Evolutionary conservation across 495 filamentous ascomycete species (phyloP), one percentile per base, ranked within the genome.

Genomic region (Podospora comata): DNA sequence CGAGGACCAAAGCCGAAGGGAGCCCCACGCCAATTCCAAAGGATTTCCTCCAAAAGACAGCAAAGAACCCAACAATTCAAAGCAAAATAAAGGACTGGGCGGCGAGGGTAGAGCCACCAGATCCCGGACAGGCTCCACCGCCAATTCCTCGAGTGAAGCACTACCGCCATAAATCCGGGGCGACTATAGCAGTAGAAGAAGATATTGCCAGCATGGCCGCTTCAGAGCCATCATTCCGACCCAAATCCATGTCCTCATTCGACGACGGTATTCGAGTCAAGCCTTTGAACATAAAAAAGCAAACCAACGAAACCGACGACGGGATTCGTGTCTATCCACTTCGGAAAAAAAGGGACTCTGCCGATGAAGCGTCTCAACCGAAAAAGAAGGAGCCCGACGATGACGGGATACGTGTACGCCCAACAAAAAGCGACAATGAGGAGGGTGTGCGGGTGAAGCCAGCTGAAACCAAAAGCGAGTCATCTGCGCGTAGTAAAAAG

Each of bases 21-120:
- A 75, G 61, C 26, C 78, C 76, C 4, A 80, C 67, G 65, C 81
- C 71, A 28, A 81, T 80, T 65, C 87, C 77, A 72, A 89, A 82
- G 69, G 83, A 80, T 76, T 88, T 79, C 66, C 73, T 79, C 71
- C 84, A 78, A 66, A 76, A 77, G 23, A 80, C 82, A 0, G 79
- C 79, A 16, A 75, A 78, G 39, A 87, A 86, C 66, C 84, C 84
- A 5, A 72, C 83, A 0, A 74, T 84, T 5, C 76, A 81, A 26
- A 81, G 75, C 67, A 86, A 85, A 69, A 80, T 87, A 26, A 77
- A 81, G 65, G 83, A 85, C 55, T 87, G 85, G 85, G 83, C 80
- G 0, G 78, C 70, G 59, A 75, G 76, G 62, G 80, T 84, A 5
- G 82, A 83, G 62, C 55, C 78, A 0, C 76, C 79, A 2, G 77